Percentiles rank a stretch among this genome's conserved stretches.
phyloP scores from a whole-genome alignment of 2,329 filamentous ascomycete species.

The Claviceps maximensis region DNA sequence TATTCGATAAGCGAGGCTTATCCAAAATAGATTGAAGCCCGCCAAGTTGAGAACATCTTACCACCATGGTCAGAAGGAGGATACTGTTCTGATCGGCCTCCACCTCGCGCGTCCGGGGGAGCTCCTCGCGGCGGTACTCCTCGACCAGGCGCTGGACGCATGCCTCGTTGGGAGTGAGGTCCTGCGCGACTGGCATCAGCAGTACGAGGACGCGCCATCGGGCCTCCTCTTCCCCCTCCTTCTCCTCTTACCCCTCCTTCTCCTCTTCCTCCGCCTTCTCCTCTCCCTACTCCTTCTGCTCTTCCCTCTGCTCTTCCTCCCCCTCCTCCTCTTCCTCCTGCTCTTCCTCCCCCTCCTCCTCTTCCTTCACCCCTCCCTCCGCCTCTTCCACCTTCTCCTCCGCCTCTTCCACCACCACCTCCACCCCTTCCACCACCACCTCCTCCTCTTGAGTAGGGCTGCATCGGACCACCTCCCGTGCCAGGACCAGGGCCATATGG shows the following conservation, averaged over 20 bases:
- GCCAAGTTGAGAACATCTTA: slow-evolving; percentile 1
- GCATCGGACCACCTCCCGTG: slow-evolving; percentile 28
- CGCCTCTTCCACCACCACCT: slow-evolving; percentile 20
- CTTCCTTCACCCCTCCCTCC: neutral
- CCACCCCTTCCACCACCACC: neutral
- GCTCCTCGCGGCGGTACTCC: slow-evolving; percentile 4
- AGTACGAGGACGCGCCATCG: slow-evolving; percentile 27
- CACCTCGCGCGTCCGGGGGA: neutral
- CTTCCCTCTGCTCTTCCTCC: neutral
- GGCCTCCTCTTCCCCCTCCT: slow-evolving; percentile 14
- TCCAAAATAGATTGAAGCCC: neutral
- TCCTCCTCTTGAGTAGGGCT: slow-evolving; percentile 31
- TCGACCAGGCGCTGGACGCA: slow-evolving; percentile 18
- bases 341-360: slow-evolving; percentile 20
- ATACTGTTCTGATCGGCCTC: slow-evolving; percentile 4
- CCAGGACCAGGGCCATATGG: slow-evolving; percentile 27
- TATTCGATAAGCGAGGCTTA: neutral
- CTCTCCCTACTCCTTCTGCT: neutral
- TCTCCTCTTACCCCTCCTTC: neutral
- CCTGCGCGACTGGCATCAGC: slow-evolving; percentile 24
- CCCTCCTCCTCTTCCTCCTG: slow-evolving; percentile 7
- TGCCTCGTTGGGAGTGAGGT: slow-evolving; percentile 24
- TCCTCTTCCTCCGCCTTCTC: slow-evolving; percentile 22
- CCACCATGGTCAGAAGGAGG: slow-evolving; percentile 3
- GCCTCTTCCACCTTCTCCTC: slow-evolving; percentile 6